Conservation (phyloP, 257 asterid genomes). For the Parsonsia alboflavescens region DNA sequence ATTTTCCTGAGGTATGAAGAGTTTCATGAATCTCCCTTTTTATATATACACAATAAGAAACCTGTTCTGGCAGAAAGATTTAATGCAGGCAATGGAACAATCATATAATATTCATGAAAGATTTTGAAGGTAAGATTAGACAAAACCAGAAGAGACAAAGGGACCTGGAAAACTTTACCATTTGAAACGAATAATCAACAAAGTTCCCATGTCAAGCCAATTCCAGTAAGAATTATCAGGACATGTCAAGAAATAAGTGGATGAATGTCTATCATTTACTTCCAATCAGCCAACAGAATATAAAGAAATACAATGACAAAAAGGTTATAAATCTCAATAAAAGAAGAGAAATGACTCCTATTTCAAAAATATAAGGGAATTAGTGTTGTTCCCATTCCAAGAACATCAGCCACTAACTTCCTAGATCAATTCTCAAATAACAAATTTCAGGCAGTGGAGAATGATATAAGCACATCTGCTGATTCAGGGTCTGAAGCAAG, state of each 20-base stretch:
- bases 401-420: constrained; percentile 3
- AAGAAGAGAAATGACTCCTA: neutral
- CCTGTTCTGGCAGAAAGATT: too few relatives aligned
- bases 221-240: neutral
- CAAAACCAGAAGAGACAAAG: neutral
- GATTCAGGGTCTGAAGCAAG: constrained; percentile 10
- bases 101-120: constrained; percentile 1
- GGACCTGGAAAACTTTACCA: constrained; percentile 1
- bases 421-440: neutral
- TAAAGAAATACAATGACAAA: neutral
- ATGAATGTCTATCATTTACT: neutral
- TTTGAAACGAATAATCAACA: neutral
- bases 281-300: constrained; percentile 3
- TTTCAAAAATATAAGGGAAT: neutral
- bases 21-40: neutral
- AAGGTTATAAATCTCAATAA: neutral
- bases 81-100: neutral
- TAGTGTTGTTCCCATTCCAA: neutral
- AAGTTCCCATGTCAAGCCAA: constrained; percentile 4
- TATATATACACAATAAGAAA: neutral
- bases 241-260: neutral
- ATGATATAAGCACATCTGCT: constrained; percentile 16
- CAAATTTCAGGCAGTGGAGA: constrained; percentile 8
- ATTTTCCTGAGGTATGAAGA: neutral
- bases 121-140: neutral